phyloP scores from a whole-genome alignment of 2,329 filamentous ascomycete genomes.

The Furcasterigmium sp. region DNA sequence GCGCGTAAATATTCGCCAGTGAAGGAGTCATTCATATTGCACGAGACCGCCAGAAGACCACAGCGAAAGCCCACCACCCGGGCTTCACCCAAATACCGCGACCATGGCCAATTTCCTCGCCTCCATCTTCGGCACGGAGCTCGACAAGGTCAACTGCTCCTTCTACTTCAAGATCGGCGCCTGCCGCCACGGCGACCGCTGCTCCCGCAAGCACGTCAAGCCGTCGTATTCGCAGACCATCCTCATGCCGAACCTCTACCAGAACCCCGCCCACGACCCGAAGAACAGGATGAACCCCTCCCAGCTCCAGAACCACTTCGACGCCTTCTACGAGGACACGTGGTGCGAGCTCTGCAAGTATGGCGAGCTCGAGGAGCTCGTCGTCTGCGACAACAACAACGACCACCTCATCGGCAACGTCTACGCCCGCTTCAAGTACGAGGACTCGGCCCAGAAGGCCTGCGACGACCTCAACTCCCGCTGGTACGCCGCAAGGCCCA shows the following conservation, averaged over 20 bases:
- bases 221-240: constrained; percentile 97
- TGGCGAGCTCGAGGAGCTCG: constrained; percentile 93
- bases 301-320: constrained; percentile 98
- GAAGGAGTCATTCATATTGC: not conserved
- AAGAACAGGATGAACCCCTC: constrained; percentile 95
- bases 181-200: constrained; percentile 96
- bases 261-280: constrained; percentile 95
- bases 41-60: too few relatives aligned
- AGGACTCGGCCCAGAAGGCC: constrained; percentile 88
- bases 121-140: constrained; percentile 98
- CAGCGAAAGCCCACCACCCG: too few relatives aligned
- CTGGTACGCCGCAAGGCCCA: constrained; percentile 95
- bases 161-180: constrained; percentile 99
- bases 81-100: too few relatives aligned
- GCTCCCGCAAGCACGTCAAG: constrained; percentile 98
- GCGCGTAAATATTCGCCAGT: too few relatives aligned
- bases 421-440: constrained; percentile 99
- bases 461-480: constrained; percentile 91
- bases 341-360: constrained; percentile 99
- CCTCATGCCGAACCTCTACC: constrained; percentile 96
- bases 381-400: constrained; percentile 99
- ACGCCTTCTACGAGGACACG: constrained; percentile 99
- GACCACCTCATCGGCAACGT: constrained; percentile 99
- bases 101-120: constrained; percentile 96
- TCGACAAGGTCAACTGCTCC: constrained; percentile 99